Percentiles rank a stretch among this genome's conserved stretches.
Conservation (phyloP, 352 stramenopile species). For the Globisporangium acanthophoron region DNA sequence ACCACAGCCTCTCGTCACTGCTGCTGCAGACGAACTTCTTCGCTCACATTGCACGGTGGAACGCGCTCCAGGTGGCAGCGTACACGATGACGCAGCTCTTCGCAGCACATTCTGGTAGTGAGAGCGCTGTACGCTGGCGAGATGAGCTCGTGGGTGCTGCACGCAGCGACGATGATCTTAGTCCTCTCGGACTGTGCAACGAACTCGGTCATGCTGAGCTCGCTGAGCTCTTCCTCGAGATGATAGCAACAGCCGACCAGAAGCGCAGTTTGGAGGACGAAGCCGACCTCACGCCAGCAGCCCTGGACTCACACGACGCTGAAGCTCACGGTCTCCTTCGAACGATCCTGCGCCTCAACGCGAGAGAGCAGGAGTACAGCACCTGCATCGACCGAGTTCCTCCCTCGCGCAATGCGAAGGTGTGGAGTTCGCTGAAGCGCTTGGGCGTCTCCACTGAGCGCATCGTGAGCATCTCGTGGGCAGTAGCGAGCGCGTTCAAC, state of each 20-base stretch:
- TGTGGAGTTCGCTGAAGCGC: not conserved
- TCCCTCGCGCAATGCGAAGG: not conserved
- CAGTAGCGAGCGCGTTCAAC: constrained; percentile 19
- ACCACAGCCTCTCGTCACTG: not conserved
- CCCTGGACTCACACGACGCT: too few relatives aligned
- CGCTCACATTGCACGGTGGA: constrained; percentile 25
- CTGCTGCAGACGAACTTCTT: constrained; percentile 7
- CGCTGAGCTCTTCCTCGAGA: not conserved
- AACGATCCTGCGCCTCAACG: constrained; percentile 6
- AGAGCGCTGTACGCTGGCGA: not conserved
- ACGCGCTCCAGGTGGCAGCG: constrained; percentile 19
- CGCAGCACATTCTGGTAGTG: not conserved
- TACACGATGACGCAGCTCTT: not conserved
- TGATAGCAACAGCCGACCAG: too few relatives aligned
- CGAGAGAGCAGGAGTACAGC: not conserved
- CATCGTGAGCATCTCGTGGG: constrained; percentile 2
- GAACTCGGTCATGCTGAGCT: constrained; percentile 4
- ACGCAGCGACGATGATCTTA: not conserved
- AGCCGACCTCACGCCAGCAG: too few relatives aligned
- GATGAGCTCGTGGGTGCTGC: not conserved
- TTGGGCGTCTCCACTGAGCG: constrained; percentile 1
- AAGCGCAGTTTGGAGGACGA: too few relatives aligned
- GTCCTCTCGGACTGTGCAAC: constrained; percentile 4
- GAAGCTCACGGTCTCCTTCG: constrained; percentile 11
- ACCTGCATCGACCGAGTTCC: not conserved